Percentiles rank a stretch among this genome's conserved stretches.
These are phyloP conservation scores for Simmondsia chinensis DNA, from an alignment of 148 eudicot species.

Conservation along the genomic window DNA sequence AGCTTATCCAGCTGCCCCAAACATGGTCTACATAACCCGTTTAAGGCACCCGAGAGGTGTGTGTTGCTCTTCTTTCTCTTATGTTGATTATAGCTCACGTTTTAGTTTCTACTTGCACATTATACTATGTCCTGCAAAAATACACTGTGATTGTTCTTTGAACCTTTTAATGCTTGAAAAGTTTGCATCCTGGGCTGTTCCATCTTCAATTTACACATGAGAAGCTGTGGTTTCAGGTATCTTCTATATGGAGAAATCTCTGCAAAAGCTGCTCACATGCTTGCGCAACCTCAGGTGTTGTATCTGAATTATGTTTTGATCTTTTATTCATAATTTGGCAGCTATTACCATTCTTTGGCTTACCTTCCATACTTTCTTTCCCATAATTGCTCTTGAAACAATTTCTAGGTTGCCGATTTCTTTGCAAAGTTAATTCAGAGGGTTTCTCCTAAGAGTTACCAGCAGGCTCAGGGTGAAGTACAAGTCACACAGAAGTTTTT, in stretches of 20 bases:
- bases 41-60: constrained; percentile 94
- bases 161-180: too few relatives aligned
- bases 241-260: constrained; percentile 86
- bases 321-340: neutral
- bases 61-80: constrained; percentile 6
- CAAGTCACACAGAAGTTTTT: constrained; percentile 79
- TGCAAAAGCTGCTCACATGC: constrained; percentile 78
- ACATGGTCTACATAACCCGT: constrained; percentile 96
- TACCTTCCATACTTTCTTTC: neutral
- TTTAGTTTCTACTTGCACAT: neutral
- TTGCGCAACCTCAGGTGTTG: constrained; percentile 74
- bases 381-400: neutral
- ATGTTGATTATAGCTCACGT: neutral
- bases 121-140: too few relatives aligned
- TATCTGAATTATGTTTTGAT: neutral
- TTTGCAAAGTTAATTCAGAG: constrained; percentile 85
- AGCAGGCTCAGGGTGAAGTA: constrained; percentile 88
- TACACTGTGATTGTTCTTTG: too few relatives aligned
- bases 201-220: constrained; percentile 1
- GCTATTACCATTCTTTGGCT: neutral
- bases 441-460: constrained; percentile 92
- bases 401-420: constrained; percentile 61
- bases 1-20: constrained; percentile 92
- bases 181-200: too few relatives aligned
- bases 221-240: constrained; percentile 43